A percentile compares a stretch with the other conserved stretches of the same genome.
Conservation (phyloP, 768 basidiomycete genomes). For the Mycena metata region DNA sequence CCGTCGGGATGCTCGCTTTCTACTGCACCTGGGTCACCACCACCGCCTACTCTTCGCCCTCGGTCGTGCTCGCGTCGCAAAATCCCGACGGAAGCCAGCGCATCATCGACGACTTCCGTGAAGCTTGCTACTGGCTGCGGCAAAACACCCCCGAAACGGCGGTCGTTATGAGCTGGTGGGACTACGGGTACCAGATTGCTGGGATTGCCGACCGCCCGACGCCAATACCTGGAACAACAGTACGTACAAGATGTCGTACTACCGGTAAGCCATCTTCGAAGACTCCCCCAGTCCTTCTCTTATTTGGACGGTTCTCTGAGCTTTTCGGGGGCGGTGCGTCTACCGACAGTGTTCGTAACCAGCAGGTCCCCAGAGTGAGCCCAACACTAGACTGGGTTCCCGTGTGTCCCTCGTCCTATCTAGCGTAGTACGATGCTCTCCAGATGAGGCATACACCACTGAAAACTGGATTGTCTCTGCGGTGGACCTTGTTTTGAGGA, state of each 20-base stretch:
- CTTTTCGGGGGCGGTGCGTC: constrained; percentile 82
- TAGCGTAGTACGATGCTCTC: no score
- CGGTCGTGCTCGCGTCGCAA: constrained; percentile 90
- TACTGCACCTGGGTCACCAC: constrained; percentile 99
- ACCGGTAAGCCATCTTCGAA: constrained; percentile 65
- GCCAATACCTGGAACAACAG: constrained; percentile 99
- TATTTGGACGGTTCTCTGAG: constrained; percentile 74
- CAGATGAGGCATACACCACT: constrained; percentile 96
- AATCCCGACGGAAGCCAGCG: constrained; percentile 88
- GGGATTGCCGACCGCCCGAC: constrained; percentile 98
- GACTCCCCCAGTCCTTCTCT: neutral
- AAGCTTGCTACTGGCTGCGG: constrained; percentile 98
- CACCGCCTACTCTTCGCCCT: constrained; percentile 96
- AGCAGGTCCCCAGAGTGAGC: constrained; percentile 80
- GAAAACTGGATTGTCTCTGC: constrained; percentile 95
- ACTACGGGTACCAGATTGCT: constrained; percentile 99
- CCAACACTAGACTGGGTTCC: constrained; percentile 83
- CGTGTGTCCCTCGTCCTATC: neutral
- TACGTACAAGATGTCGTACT: constrained; percentile 98
- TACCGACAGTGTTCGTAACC: constrained; percentile 89
- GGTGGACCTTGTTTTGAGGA: no score
- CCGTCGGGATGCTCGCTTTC: constrained; percentile 83
- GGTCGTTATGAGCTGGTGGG: constrained; percentile 99
- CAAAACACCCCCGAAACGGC: constrained; percentile 94
- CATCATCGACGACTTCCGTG: constrained; percentile 99